phyloP scores from a whole-genome alignment of 805 yeast species.

The Metschnikowia kunwiensis region DNA sequence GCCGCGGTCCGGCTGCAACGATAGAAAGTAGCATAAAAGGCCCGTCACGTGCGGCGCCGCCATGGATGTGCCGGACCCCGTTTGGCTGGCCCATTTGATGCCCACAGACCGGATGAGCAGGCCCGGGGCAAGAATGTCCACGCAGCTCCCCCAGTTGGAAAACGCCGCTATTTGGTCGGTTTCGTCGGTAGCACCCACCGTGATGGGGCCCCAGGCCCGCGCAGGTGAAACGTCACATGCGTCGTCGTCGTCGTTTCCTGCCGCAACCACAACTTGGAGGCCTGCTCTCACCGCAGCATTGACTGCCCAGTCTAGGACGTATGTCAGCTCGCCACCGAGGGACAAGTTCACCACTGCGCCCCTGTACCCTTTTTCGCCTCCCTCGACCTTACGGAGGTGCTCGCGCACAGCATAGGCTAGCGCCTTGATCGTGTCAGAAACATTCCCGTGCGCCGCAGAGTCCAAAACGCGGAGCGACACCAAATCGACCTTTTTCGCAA shows the following conservation, averaged over 20 bases:
- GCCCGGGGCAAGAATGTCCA: conserved; percentile 96
- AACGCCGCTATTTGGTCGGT: conserved; percentile 90
- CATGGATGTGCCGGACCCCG: conserved; percentile 76
- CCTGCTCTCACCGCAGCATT: conserved; percentile 88
- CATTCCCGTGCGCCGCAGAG: conserved; percentile 78
- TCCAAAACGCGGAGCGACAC: conserved; percentile 83
- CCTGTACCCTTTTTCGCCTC: conserved; percentile 62
- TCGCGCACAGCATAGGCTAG: conserved; percentile 79
- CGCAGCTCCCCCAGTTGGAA: conserved; percentile 94
- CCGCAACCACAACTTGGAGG: conserved; percentile 90
- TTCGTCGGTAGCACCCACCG: conserved; percentile 93
- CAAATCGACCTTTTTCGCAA: conserved; percentile 73
- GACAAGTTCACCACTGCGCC: conserved; percentile 93
- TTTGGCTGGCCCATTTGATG: conserved; percentile 13
- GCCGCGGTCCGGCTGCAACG: conserved; percentile 18
- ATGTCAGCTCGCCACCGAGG: conserved; percentile 88
- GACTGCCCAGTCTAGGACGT: conserved; percentile 81
- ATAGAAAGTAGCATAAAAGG: conserved; percentile 49
- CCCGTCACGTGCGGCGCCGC: conserved; percentile 77
- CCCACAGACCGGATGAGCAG: conserved; percentile 67
- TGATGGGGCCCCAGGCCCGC: conserved; percentile 74
- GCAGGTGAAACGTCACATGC: conserved; percentile 95
- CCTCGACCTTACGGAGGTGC: conserved; percentile 53
- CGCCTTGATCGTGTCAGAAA: conserved; percentile 83
- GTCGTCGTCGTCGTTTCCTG: conserved; percentile 91